Conservation (phyloP, 768 basidiomycete genomes). For the Boletus subcaerulescens region DNA sequence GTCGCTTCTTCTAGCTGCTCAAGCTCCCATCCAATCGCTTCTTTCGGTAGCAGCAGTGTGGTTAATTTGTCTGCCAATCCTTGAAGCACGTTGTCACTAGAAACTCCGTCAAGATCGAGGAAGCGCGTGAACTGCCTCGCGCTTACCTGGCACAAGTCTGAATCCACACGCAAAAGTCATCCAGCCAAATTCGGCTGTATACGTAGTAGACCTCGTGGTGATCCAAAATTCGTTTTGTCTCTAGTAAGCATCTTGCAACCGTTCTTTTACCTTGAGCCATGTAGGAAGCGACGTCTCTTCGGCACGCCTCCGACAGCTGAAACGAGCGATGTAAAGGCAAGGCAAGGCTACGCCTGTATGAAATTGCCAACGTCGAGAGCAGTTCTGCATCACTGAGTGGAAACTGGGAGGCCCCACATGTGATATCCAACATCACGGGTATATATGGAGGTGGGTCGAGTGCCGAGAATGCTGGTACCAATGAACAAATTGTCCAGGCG, state of each 20-base stretch:
- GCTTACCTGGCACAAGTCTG: conserved; percentile 69
- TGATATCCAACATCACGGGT: conserved; percentile 12
- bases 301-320: conserved; percentile 66
- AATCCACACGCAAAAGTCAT: conserved; percentile 83
- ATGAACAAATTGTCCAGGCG: conserved; percentile 76
- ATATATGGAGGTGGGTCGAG: conserved; percentile 66
- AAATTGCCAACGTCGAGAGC: conserved; percentile 49
- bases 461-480: conserved; percentile 79
- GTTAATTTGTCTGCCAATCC: conserved; percentile 44
- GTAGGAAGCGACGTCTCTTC: conserved; percentile 55
- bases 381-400: conserved; percentile 46
- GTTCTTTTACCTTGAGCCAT: conserved; percentile 60
- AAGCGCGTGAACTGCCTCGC: background rate
- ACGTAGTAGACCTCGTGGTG: conserved; percentile 85
- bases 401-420: conserved; percentile 1
- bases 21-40: conserved; percentile 65
- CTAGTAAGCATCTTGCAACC: conserved; percentile 64
- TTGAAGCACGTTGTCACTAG: conserved; percentile 57
- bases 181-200: conserved; percentile 85
- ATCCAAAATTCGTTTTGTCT: conserved; percentile 71
- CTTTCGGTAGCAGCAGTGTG: conserved; percentile 47
- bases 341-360: conserved; percentile 70
- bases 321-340: conserved; percentile 84
- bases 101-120: conserved; percentile 3
- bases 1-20: conserved; percentile 62